These are phyloP conservation scores for Kuraishia capsulata DNA, from an alignment of 805 yeast species.

Conservation along the genomic window DNA sequence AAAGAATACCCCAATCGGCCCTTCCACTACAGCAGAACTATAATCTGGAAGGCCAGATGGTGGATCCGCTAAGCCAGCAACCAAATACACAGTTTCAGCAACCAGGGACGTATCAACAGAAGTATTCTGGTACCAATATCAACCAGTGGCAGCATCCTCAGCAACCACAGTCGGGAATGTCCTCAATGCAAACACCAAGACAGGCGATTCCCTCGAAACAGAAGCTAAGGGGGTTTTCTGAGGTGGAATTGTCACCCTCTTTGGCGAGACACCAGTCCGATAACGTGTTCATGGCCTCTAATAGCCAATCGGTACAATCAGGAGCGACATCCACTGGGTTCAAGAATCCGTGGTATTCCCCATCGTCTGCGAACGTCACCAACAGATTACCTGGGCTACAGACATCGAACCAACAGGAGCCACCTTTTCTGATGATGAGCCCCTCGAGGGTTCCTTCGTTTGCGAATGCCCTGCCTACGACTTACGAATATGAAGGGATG, in stretches of 20 bases:
- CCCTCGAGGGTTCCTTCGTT: neutral
- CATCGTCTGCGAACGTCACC: neutral
- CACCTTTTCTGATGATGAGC: neutral
- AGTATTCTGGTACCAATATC: conserved; percentile 9
- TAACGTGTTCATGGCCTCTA: neutral
- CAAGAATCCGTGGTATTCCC: conserved; percentile 2
- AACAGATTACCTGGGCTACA: neutral
- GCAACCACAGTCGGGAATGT: neutral
- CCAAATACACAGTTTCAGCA: too few species aligned
- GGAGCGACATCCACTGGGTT: neutral
- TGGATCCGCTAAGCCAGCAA: neutral
- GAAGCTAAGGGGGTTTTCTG: conserved; percentile 1
- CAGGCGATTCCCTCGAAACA: neutral
- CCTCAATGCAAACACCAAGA: neutral
- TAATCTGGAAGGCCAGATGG: neutral
- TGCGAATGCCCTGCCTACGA: conserved; percentile 3
- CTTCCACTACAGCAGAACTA: too few species aligned
- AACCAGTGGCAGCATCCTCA: neutral
- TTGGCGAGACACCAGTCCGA: conserved; percentile 1
- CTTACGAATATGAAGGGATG: conserved; percentile 3
- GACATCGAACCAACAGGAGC: too few species aligned
- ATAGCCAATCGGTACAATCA: neutral
- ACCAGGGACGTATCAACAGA: neutral
- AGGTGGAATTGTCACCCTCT: conserved; percentile 3
- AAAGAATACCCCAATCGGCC: too few species aligned